Percentiles rank a stretch among this genome's conserved stretches.
Evolutionary conservation across 208 protist genomes (phyloP).

Genomic region (Acanthamoeba healyi): DNA sequence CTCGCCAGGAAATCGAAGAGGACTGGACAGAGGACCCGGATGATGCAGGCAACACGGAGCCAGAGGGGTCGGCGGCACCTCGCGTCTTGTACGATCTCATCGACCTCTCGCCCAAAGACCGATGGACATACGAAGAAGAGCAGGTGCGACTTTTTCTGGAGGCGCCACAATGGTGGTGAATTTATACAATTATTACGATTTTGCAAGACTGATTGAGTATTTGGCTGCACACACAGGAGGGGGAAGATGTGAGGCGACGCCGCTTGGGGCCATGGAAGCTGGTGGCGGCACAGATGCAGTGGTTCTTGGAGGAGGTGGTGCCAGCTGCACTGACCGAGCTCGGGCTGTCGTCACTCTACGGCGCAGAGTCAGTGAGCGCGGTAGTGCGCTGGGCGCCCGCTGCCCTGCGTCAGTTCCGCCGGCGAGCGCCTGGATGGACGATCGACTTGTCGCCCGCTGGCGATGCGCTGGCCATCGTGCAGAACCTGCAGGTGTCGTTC

Average conservation of each 20-base stretch:
- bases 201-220: too few species aligned
- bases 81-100: conserved; percentile 35
- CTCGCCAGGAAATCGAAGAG: too few species aligned
- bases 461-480: conserved; percentile 40
- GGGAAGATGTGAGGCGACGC: not conserved
- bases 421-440: not conserved
- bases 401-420: not conserved
- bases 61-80: too few species aligned
- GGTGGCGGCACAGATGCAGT: not conserved
- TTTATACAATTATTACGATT: conserved; percentile 4
- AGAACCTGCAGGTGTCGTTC: conserved; percentile 17
- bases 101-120: conserved; percentile 58
- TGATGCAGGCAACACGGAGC: too few species aligned
- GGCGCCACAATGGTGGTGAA: not conserved
- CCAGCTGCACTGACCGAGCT: not conserved
- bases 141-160: not conserved
- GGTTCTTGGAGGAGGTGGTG: not conserved
- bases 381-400: not conserved
- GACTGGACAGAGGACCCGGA: too few species aligned
- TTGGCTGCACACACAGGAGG: not conserved
- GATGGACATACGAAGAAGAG: conserved; percentile 49
- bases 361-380: not conserved
- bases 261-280: too few species aligned
- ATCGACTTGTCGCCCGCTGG: not conserved
- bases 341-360: not conserved